Evolutionary conservation across 352 stramenopile genomes (phyloP).

Genomic region (Phytophthora syringae): DNA sequence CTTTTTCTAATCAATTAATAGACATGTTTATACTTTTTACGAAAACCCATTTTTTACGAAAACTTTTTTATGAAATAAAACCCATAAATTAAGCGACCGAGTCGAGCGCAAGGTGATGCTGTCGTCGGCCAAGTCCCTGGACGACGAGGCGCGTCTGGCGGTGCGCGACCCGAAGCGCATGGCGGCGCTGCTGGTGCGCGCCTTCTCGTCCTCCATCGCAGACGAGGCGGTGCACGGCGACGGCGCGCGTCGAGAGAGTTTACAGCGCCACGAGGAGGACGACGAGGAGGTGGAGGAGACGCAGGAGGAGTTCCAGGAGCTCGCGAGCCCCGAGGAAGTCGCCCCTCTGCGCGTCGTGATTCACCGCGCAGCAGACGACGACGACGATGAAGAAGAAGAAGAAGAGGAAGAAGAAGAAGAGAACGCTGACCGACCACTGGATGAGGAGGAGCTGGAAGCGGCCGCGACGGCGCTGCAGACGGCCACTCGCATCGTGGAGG

Average conservation of each 20-base stretch:
- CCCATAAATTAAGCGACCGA: constrained; percentile 22
- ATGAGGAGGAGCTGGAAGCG: constrained; percentile 53
- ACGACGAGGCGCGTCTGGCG: constrained; percentile 31
- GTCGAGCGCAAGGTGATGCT: constrained; percentile 39
- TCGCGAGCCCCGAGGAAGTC: constrained; percentile 18
- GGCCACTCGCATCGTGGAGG: constrained; percentile 60
- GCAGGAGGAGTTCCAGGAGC: constrained; percentile 36
- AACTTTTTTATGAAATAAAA: too few species aligned
- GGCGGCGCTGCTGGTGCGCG: constrained; percentile 52
- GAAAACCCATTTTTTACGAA: too few species aligned
- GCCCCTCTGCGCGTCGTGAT: constrained; percentile 27
- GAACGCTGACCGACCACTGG: constrained; percentile 34
- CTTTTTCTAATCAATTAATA: background rate
- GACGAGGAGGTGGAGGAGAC: constrained; percentile 42
- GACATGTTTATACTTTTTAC: too few species aligned
- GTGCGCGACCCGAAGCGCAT: constrained; percentile 51
- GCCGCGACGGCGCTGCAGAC: constrained; percentile 59
- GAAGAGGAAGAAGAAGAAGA: constrained; percentile 45
- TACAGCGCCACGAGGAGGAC: constrained; percentile 24
- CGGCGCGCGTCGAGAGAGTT: constrained; percentile 3
- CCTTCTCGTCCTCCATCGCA: constrained; percentile 41
- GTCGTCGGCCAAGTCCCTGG: constrained; percentile 46
- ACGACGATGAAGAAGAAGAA: constrained; percentile 49
- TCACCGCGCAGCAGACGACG: constrained; percentile 29
- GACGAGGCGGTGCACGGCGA: constrained; percentile 6